A percentile compares a stretch with the other conserved stretches of the same genome.
Conservation (phyloP, 2,329 filamentous ascomycete species). For the Calonectria pteridis region DNA sequence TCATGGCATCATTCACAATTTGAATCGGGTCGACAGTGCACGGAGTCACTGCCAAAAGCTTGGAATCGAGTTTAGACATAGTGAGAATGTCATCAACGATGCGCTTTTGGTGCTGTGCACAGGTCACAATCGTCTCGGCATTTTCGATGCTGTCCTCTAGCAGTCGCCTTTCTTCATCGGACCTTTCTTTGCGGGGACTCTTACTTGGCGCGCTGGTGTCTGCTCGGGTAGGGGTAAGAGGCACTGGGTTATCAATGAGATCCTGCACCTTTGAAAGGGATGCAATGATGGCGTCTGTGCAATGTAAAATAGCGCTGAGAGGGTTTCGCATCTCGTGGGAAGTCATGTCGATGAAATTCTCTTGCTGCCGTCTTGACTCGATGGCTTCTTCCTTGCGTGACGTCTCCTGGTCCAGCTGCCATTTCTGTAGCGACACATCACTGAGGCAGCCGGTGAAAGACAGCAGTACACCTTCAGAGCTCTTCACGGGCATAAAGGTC, state of each 20-base stretch:
- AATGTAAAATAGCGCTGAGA: constrained; percentile 79
- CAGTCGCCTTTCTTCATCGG: constrained; percentile 57
- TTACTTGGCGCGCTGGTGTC: constrained; percentile 20
- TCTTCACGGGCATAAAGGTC: constrained; percentile 64
- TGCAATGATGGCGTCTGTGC: constrained; percentile 76
- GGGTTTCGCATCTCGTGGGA: constrained; percentile 82
- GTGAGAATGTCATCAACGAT: constrained; percentile 83
- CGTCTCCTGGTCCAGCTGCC: constrained; percentile 64
- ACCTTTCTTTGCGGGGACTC: constrained; percentile 25
- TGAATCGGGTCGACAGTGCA: constrained; percentile 75
- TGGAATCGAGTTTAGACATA: constrained; percentile 81
- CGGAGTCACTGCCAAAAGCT: constrained; percentile 79
- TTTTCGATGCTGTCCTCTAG: constrained; percentile 76
- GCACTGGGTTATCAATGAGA: constrained; percentile 45
- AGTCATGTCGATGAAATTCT: constrained; percentile 85
- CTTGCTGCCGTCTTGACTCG: constrained; percentile 75
- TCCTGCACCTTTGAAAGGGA: constrained; percentile 60
- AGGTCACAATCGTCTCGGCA: constrained; percentile 82
- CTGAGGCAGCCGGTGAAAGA: constrained; percentile 62
- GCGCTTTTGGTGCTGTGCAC: constrained; percentile 83
- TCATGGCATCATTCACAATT: constrained; percentile 75
- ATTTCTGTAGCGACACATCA: constrained; percentile 63
- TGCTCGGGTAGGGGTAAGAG: constrained; percentile 39
- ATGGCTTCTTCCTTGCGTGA: constrained; percentile 67
- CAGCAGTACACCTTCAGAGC: constrained; percentile 59